Percentiles rank a stretch among this genome's conserved stretches.
These are phyloP conservation scores for Scleroderma citrinum DNA, from an alignment of 768 basidiomycete species.

Conservation along the genomic window DNA sequence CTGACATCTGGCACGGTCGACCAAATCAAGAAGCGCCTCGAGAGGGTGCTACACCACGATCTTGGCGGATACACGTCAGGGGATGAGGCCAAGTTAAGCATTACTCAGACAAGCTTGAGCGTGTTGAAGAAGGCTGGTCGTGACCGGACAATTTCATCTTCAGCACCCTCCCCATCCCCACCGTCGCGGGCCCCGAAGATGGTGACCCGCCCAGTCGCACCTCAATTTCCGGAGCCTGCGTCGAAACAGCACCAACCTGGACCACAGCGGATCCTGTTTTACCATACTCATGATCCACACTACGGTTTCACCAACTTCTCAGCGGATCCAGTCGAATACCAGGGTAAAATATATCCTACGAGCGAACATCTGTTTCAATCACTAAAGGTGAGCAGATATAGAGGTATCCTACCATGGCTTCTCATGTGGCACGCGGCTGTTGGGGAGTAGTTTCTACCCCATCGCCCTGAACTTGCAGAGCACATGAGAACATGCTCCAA, in stretches of 20 bases:
- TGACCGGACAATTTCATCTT: not conserved
- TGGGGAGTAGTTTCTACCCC: conserved; percentile 34
- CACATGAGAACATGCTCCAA: conserved; percentile 31
- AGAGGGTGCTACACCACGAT: conserved; percentile 15
- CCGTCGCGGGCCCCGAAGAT: conserved; percentile 6
- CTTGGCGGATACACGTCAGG: conserved; percentile 23
- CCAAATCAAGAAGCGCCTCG: conserved; percentile 25
- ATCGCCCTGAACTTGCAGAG: conserved; percentile 29
- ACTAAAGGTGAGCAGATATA: conserved; percentile 29
- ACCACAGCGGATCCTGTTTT: conserved; percentile 27
- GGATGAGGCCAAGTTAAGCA: conserved; percentile 24
- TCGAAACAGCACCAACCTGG: conserved; percentile 8
- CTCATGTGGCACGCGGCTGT: too few species aligned
- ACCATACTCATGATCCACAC: conserved; percentile 26
- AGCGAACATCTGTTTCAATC: conserved; percentile 46
- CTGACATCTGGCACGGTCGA: conserved; percentile 23
- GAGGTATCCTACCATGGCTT: not conserved
- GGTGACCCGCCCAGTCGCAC: not conserved
- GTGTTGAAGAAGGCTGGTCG: conserved; percentile 13
- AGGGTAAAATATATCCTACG: conserved; percentile 37
- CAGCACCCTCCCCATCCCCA: not conserved
- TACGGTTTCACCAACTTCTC: conserved; percentile 43
- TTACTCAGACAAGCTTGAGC: conserved; percentile 21
- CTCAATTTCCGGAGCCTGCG: conserved; percentile 8
- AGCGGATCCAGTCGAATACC: conserved; percentile 34